Base-by-base conservation (phyloP, 768 basidiomycete genomes). In the Tylopilus balloui region DNA sequence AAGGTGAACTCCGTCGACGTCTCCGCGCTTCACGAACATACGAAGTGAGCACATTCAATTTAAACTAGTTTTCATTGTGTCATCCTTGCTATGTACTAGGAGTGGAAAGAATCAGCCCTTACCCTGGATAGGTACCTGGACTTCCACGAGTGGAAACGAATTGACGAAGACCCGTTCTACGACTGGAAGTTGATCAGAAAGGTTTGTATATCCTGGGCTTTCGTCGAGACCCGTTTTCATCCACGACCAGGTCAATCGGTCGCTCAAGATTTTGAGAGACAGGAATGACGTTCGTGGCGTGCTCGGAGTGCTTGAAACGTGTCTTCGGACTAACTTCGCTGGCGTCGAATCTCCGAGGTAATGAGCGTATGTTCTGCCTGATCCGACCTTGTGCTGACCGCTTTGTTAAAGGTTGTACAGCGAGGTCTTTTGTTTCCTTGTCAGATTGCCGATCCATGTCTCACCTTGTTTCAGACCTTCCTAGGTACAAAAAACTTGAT, bases 311-410 rank as follows among this genome's bases (percentile, higher is more conserved):
- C 71, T 99, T 29, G 92, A 95, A 59, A 90, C 91, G 0, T 96
- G 91, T 56, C 78, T 97, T 37, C 77, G 93, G 46, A 79, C 83
- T 20, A 97, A 96, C 65, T 99, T 97, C 71, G 96, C 89, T 13
- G 96, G 90, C 0, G 83, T 90, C 4, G 94, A 96, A 69, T 89
- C 88, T 29, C 69, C 85, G 10, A 83, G 86, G 86, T 83, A 51
- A 48, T 57, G 14, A n/a, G 5, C 2, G 6, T 13, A 12, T 34
- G 3, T 46, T 50, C 29, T 3, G 6, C 15, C 27, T 19, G n/a
- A 41, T 38, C 15, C n/a, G 27, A 19, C 1, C 5, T 12, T 23
- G 13, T 23, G 17, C 51, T 59, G 51, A 61, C 38, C 51, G 10
- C 45, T 41, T 27, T 14, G n/a, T 43, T 24, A 11, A 51, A 88